Conservation (phyloP, 1,284 basidiomycete species). For the Ceratobasidium sp. region DNA sequence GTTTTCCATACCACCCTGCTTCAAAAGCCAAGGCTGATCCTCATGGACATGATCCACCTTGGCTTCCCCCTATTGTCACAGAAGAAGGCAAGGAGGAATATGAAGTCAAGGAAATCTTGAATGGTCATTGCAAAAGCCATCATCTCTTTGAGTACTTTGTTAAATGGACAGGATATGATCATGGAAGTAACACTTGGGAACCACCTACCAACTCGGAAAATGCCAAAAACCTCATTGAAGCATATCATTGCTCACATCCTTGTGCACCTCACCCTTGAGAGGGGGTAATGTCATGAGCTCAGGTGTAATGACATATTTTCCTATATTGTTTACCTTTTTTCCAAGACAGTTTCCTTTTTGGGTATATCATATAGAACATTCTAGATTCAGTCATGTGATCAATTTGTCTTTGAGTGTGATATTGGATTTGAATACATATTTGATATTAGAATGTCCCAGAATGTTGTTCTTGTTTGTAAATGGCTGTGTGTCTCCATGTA, state of each 20-base stretch:
- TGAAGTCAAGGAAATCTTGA: conserved; percentile 42
- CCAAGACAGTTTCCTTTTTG: not conserved
- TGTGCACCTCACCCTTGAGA: not conserved
- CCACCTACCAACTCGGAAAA: not conserved
- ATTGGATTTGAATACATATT: too few relatives aligned
- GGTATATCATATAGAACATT: too few relatives aligned
- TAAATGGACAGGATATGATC: conserved; percentile 7
- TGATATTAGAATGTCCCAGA: too few relatives aligned
- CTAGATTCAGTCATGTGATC: too few relatives aligned
- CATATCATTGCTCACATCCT: not conserved
- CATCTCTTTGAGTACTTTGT: not conserved
- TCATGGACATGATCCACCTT: not conserved
- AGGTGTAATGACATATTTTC: not conserved
- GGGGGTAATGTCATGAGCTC: not conserved
- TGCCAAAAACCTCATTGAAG: not conserved
- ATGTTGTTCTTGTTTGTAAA: too few relatives aligned
- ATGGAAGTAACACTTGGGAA: not conserved
- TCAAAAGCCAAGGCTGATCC: not conserved
- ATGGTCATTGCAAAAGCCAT: not conserved
- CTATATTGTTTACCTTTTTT: not conserved
- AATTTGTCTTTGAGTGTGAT: too few relatives aligned
- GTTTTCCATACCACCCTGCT: conserved; percentile 51
- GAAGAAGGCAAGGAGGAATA: conserved; percentile 31
- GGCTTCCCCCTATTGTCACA: conserved; percentile 30
- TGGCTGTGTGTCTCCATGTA: too few relatives aligned